Conservation (phyloP, 441 rosid genomes). For the Brassica hybrid region DNA sequence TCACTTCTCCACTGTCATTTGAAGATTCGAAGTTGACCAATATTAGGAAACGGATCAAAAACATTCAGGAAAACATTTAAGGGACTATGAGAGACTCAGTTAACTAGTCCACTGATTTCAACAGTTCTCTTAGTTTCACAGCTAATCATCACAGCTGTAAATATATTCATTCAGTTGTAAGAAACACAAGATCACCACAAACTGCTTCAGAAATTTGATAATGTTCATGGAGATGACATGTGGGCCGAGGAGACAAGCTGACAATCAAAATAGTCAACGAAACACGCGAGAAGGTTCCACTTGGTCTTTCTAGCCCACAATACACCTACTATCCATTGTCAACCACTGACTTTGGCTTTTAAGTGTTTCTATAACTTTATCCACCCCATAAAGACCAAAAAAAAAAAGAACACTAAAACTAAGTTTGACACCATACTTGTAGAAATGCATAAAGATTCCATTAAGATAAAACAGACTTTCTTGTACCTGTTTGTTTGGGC, state of each 20-base stretch:
- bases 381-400: background rate
- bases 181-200: background rate
- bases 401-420: background rate
- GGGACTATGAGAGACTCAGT: too few species aligned
- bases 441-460: constrained; percentile 18
- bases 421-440: constrained; percentile 8
- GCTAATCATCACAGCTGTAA: background rate
- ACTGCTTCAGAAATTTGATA: background rate
- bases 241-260: constrained; percentile 17
- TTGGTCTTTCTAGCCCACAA: constrained; percentile 29
- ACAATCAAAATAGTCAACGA: constrained; percentile 27
- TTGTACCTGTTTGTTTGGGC: constrained; percentile 78
- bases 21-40: constrained; percentile 5
- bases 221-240: background rate
- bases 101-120: too few species aligned
- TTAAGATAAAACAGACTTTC: background rate
- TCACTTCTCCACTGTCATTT: constrained; percentile 54
- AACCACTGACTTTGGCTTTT: constrained; percentile 30
- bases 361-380: constrained; percentile 7
- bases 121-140: background rate
- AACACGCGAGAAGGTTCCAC: constrained; percentile 9
- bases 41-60: background rate
- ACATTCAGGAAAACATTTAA: too few species aligned
- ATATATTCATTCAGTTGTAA: background rate
- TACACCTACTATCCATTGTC: constrained; percentile 29